phyloP scores from a whole-genome alignment of 2,329 filamentous ascomycete species.

The Fusarium longipes region DNA sequence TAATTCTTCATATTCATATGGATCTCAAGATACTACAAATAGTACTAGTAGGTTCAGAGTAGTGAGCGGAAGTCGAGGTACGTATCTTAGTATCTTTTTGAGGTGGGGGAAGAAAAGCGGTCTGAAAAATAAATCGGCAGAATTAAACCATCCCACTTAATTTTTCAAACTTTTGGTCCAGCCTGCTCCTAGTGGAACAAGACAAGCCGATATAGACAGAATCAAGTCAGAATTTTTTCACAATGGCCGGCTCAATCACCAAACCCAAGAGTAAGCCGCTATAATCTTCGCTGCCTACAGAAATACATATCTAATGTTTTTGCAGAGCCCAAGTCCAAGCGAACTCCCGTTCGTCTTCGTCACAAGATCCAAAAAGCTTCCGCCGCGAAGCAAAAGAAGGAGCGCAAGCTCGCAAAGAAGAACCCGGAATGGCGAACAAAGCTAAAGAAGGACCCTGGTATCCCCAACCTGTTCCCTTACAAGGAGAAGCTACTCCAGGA shows the following conservation, averaged over 20 bases:
- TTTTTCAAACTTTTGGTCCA: conserved; percentile 49
- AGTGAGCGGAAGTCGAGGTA: conserved; percentile 1
- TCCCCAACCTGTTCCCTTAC: conserved; percentile 96
- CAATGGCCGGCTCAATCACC: conserved; percentile 66
- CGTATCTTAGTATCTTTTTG: conserved; percentile 32
- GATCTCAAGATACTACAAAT: too few relatives aligned
- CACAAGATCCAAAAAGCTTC: conserved; percentile 97
- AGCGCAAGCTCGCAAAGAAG: conserved; percentile 90
- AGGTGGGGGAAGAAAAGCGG: conserved; percentile 47
- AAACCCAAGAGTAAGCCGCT: conserved; percentile 63
- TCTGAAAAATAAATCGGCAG: conserved; percentile 49
- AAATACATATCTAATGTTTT: neutral
- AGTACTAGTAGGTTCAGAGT: too few relatives aligned
- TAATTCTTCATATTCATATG: too few relatives aligned
- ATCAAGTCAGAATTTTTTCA: conserved; percentile 34
- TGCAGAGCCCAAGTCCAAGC: conserved; percentile 93
- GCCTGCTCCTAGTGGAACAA: conserved; percentile 12
- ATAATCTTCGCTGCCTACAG: fast-evolving
- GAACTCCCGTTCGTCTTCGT: conserved; percentile 85
- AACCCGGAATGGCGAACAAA: conserved; percentile 97
- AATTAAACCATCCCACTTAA: conserved; percentile 53
- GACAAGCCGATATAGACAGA: conserved; percentile 14
- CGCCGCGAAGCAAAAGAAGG: conserved; percentile 89
- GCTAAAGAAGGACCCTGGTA: conserved; percentile 97
- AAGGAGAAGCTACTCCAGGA: conserved; percentile 95